These are phyloP conservation scores for Coleophoma eucalyptorum DNA, from an alignment of 2,329 filamentous ascomycete genomes.

Conservation along the genomic window DNA sequence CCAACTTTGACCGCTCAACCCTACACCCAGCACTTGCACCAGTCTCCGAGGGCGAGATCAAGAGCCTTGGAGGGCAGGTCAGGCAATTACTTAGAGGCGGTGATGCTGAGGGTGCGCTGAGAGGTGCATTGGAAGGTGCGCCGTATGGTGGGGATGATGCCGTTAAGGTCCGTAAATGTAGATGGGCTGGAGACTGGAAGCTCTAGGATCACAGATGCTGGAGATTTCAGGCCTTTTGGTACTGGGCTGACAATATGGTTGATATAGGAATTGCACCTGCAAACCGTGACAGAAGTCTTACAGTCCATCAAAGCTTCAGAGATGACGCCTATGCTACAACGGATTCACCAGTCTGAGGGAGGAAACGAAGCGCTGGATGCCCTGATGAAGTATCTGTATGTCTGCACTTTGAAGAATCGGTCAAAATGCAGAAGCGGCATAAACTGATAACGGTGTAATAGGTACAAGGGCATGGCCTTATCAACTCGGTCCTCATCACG, in stretches of 20 bases:
- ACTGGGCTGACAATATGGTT: not conserved
- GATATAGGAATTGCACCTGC: conserved; percentile 74
- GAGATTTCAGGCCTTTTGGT: not conserved
- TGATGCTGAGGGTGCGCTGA: conserved; percentile 81
- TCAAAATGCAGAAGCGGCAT: not conserved
- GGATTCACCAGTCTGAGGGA: conserved; percentile 73
- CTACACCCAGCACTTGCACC: conserved; percentile 75
- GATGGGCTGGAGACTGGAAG: too few relatives aligned
- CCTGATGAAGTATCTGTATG: conserved; percentile 96
- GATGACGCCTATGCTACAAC: conserved; percentile 83
- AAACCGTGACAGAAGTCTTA: conserved; percentile 86
- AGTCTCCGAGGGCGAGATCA: conserved; percentile 72
- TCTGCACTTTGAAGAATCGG: conserved; percentile 14
- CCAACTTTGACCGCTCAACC: conserved; percentile 87
- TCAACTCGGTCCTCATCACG: conserved; percentile 28
- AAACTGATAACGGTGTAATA: conserved; percentile 29
- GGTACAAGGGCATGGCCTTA: conserved; percentile 84
- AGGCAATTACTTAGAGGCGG: conserved; percentile 84
- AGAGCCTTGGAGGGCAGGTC: conserved; percentile 74
- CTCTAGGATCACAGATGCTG: too few relatives aligned
- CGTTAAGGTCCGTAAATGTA: conserved; percentile 46
- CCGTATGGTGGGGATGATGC: conserved; percentile 63
- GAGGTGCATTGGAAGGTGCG: conserved; percentile 78
- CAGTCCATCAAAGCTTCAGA: conserved; percentile 96
- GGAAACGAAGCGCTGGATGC: conserved; percentile 86